Percentiles rank a stretch among this genome's conserved stretches.
Conservation (phyloP, 768 basidiomycete genomes). For the Suillus decipiens region DNA sequence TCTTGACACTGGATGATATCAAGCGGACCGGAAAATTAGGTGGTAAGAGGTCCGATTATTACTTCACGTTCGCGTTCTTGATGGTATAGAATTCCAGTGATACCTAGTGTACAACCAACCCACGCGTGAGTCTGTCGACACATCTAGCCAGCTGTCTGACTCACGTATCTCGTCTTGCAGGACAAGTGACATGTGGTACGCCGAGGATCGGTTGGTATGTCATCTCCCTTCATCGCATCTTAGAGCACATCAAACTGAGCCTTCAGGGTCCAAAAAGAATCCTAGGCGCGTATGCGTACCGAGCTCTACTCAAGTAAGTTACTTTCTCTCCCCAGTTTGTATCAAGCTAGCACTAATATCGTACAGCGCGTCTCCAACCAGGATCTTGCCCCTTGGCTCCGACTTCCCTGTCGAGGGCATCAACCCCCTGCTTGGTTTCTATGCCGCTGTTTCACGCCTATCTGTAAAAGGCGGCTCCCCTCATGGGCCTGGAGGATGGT, state of each 20-base stretch:
- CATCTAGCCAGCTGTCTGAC: not conserved
- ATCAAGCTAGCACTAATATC: not conserved
- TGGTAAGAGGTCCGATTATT: conserved; percentile 43
- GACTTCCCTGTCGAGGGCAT: conserved; percentile 95
- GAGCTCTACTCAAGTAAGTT: conserved; percentile 68
- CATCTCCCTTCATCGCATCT: conserved; percentile 12
- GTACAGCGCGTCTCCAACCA: conserved; percentile 50
- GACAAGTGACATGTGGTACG: conserved; percentile 92
- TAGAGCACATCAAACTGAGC: not conserved
- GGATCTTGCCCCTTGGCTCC: conserved; percentile 78
- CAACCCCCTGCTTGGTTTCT: conserved; percentile 87
- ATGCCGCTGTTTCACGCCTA: conserved; percentile 82
- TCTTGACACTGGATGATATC: conserved; percentile 72
- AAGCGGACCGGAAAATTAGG: conserved; percentile 69
- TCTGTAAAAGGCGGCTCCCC: conserved; percentile 73
- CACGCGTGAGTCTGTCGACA: conserved; percentile 62
- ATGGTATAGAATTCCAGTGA: conserved; percentile 49
- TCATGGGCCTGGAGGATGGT: conserved; percentile 86
- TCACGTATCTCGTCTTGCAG: conserved; percentile 36
- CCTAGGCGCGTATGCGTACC: conserved; percentile 89
- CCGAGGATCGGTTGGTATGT: conserved; percentile 72
- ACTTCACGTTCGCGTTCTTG: not conserved
- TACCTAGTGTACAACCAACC: conserved; percentile 91
- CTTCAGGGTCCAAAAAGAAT: conserved; percentile 76
- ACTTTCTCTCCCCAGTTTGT: not conserved